These are phyloP conservation scores for Fusarium liriodendri DNA, from an alignment of 2,329 filamentous ascomycete genomes.

Conservation along the genomic window DNA sequence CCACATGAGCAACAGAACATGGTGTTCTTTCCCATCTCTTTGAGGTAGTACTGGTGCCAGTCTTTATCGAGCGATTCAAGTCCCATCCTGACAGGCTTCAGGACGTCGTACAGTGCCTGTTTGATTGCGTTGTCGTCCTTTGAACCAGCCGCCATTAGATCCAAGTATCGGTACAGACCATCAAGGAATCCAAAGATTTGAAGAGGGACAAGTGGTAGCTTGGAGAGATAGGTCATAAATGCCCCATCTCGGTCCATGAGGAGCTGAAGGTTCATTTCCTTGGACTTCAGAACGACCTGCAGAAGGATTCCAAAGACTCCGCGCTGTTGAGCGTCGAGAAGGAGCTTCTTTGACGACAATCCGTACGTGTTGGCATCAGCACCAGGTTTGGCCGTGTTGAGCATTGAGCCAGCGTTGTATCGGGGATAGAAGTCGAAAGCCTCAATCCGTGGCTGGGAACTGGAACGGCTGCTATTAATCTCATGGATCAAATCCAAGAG, in stretches of 20 bases:
- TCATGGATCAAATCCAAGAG: constrained; percentile 52
- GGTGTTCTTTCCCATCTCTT: constrained; percentile 38
- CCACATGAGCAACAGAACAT: constrained; percentile 51
- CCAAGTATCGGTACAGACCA: constrained; percentile 46
- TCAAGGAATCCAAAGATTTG: constrained; percentile 48
- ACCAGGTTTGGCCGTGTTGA: background rate
- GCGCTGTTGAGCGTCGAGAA: constrained; percentile 35
- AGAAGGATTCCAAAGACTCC: constrained; percentile 50
- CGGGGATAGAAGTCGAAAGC: constrained; percentile 50
- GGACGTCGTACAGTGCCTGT: constrained; percentile 46
- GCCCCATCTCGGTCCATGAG: constrained; percentile 47
- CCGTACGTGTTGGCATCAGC: constrained; percentile 41
- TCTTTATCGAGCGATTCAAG: constrained; percentile 38
- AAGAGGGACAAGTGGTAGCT: constrained; percentile 45
- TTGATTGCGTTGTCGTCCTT: constrained; percentile 12
- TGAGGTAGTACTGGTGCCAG: constrained; percentile 39
- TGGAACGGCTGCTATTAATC: constrained; percentile 44
- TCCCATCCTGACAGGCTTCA: constrained; percentile 47
- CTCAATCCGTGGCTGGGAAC: constrained; percentile 27
- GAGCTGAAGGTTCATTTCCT: constrained; percentile 42
- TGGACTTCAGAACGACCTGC: constrained; percentile 50
- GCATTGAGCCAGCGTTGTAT: constrained; percentile 43
- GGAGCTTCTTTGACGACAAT: constrained; percentile 41
- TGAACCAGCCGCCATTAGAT: constrained; percentile 16
- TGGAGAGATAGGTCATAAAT: constrained; percentile 44